Conservation (phyloP, 139 green algal species). For the Coccomyxa sp. region DNA sequence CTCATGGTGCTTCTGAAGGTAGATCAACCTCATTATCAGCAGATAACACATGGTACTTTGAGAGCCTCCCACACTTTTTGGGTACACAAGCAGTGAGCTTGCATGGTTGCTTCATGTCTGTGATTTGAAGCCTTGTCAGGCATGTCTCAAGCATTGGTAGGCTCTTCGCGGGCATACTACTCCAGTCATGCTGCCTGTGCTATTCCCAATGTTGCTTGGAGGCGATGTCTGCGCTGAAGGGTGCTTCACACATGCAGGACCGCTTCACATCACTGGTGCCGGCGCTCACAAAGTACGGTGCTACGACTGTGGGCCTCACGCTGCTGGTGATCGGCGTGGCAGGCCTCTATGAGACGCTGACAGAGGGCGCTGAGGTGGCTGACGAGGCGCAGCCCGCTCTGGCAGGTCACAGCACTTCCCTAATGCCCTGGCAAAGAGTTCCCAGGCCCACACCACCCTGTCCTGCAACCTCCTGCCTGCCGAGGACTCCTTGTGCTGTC, state of each 20-base stretch:
- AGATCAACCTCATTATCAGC: background rate
- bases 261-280: slow-evolving; percentile 65
- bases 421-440: too few relatives aligned
- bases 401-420: background rate
- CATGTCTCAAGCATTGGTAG: too few relatives aligned
- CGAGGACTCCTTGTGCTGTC: background rate
- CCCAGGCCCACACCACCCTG: too few relatives aligned
- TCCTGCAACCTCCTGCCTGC: background rate
- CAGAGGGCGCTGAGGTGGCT: slow-evolving; percentile 22
- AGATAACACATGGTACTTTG: background rate
- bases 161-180: too few relatives aligned
- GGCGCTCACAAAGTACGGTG: slow-evolving; percentile 64
- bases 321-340: slow-evolving; percentile 89
- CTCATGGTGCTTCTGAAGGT: slow-evolving; percentile 78
- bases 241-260: slow-evolving; percentile 49
- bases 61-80: background rate
- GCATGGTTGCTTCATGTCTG: too few relatives aligned
- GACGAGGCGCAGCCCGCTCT: slow-evolving; percentile 1
- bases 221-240: slow-evolving; percentile 4
- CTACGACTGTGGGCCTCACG: slow-evolving; percentile 81
- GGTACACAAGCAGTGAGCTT: too few relatives aligned
- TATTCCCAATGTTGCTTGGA: background rate
- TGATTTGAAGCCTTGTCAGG: background rate
- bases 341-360: slow-evolving; percentile 84
- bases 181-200: too few relatives aligned